A percentile compares a stretch with the other conserved stretches of the same genome.
Conservation (phyloP, 345 rosid genomes). For the Hibiscus trionum region DNA sequence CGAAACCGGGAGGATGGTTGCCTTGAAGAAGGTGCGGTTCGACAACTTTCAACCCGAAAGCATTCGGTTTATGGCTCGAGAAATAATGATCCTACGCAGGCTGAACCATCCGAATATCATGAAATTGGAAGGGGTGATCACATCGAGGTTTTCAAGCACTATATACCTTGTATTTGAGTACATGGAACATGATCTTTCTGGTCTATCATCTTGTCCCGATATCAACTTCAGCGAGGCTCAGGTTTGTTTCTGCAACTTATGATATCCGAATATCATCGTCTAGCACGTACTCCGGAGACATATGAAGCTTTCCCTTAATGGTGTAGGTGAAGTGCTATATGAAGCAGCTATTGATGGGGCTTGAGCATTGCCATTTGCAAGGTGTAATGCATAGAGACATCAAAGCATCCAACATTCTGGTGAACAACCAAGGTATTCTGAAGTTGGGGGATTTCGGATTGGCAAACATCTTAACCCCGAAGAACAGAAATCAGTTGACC, state of each 20-base stretch:
- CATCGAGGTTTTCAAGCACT: constrained; percentile 51
- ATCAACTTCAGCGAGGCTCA: constrained; percentile 56
- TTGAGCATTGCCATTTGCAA: constrained; percentile 67
- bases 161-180: constrained; percentile 75
- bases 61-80: constrained; percentile 76
- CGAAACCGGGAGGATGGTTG: constrained; percentile 58
- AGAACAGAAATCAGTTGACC: constrained; percentile 47
- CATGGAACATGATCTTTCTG: constrained; percentile 84
- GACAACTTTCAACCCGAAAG: constrained; percentile 70
- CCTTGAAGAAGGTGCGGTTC: constrained; percentile 69
- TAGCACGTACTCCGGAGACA: too few species aligned
- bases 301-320: not conserved
- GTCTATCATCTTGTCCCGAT: constrained; percentile 46
- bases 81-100: constrained; percentile 62
- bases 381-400: constrained; percentile 75
- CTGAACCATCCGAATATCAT: constrained; percentile 74
- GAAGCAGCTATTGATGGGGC: constrained; percentile 57
- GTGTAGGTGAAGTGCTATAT: constrained; percentile 66
- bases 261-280: too few species aligned
- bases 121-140: constrained; percentile 62
- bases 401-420: constrained; percentile 62
- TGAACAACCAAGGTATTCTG: constrained; percentile 57
- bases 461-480: constrained; percentile 45
- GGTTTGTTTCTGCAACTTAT: constrained; percentile 24
- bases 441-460: constrained; percentile 73